These are phyloP conservation scores for Starmerella bombi DNA, from an alignment of 805 yeast genomes.

Conservation along the genomic window DNA sequence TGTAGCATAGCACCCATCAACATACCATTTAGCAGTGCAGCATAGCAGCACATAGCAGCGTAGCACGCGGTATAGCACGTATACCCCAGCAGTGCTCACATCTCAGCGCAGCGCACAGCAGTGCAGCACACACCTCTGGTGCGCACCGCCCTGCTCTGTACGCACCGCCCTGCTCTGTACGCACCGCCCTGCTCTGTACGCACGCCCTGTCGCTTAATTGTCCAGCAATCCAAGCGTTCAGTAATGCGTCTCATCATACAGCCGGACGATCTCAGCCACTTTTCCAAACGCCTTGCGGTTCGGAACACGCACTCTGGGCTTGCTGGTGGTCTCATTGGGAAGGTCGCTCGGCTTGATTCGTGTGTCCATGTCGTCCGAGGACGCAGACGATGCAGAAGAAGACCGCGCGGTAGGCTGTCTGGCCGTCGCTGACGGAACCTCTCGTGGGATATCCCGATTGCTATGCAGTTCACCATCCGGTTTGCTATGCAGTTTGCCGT, in stretches of 20 bases:
- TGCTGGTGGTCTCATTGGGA: conserved; percentile 10
- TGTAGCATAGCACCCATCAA: too few species aligned
- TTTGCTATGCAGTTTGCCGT: not conserved
- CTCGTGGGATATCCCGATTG: not conserved
- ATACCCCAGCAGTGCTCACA: too few species aligned
- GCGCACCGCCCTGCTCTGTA: too few species aligned
- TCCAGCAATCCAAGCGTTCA: too few species aligned
- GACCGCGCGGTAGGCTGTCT: not conserved
- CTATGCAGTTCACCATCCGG: not conserved
- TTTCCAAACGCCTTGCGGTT: conserved; percentile 13
- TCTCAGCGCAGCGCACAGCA: too few species aligned
- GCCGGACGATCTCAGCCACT: conserved; percentile 13
- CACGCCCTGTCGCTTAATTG: too few species aligned
- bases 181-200: too few species aligned
- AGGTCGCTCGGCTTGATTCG: conserved; percentile 9
- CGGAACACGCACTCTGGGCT: conserved; percentile 3
- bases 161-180: too few species aligned
- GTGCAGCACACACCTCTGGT: too few species aligned
- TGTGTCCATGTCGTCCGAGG: not conserved
- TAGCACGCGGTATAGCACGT: too few species aligned
- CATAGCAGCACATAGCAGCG: too few species aligned
- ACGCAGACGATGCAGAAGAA: not conserved
- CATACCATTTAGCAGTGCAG: too few species aligned
- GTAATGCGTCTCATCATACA: conserved; percentile 13
- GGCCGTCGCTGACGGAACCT: not conserved